Evolutionary conservation across 371 early-diverging fungal genomes (phyloP).

Genomic region (Dentiscutata heterogama): DNA sequence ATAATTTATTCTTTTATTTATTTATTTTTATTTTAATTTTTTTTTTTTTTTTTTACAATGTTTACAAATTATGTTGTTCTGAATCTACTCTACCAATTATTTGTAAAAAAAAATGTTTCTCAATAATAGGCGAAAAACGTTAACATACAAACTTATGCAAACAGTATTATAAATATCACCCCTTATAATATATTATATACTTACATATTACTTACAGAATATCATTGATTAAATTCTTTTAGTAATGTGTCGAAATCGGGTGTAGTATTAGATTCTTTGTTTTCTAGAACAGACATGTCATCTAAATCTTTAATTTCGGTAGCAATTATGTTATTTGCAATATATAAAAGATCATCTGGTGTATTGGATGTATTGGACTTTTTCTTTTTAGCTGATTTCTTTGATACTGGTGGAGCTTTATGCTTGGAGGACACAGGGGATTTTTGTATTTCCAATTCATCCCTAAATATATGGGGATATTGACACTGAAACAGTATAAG

Average conservation of each 20-base stretch:
- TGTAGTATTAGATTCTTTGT: neutral
- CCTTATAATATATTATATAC: too few species aligned
- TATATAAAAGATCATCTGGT: neutral
- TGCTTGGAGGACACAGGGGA: neutral
- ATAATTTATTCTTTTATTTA: too few species aligned
- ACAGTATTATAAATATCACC: too few species aligned
- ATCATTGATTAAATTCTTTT: neutral
- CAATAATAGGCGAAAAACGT: too few species aligned
- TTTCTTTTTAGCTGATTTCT: neutral
- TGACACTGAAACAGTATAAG: neutral
- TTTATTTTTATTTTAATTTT: too few species aligned
- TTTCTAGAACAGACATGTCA: neutral
- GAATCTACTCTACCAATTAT: too few species aligned
- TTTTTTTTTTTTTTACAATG: too few species aligned
- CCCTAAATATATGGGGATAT: neutral
- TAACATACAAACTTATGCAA: too few species aligned
- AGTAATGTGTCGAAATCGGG: slow-evolving; percentile 12
- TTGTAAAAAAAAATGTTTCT: too few species aligned
- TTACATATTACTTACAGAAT: neutral
- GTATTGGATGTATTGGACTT: neutral
- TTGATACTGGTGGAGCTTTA: neutral
- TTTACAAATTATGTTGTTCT: too few species aligned
- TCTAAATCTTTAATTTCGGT: neutral
- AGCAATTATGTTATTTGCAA: neutral
- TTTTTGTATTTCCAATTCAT: neutral